A percentile compares a stretch with the other conserved stretches of the same genome.
Conservation (phyloP, 1,284 basidiomycete species). For the Papiliotrema fonsecae region DNA sequence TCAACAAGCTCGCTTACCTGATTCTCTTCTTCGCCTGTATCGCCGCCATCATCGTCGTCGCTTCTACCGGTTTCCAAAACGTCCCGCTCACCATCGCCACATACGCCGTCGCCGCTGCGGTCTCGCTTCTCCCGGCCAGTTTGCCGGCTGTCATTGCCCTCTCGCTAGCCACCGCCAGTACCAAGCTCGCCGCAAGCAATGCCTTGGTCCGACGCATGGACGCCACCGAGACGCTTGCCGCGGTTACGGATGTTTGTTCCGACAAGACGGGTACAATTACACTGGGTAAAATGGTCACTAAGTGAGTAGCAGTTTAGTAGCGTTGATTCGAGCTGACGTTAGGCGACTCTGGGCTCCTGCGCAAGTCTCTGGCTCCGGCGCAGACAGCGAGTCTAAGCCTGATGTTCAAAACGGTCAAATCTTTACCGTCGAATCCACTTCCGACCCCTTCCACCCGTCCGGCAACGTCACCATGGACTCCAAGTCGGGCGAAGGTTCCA, state of each 20-base stretch:
- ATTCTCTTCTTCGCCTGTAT: constrained; percentile 57
- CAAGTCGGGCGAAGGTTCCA: constrained; percentile 16
- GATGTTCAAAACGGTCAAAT: constrained; percentile 37
- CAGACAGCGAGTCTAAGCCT: constrained; percentile 17
- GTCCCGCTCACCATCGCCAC: constrained; percentile 46
- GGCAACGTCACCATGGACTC: constrained; percentile 36
- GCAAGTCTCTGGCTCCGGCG: constrained; percentile 18
- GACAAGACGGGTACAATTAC: constrained; percentile 64
- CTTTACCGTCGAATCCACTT: constrained; percentile 45
- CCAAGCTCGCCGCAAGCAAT: constrained; percentile 49
- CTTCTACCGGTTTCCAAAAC: constrained; percentile 53
- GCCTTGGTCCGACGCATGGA: constrained; percentile 52
- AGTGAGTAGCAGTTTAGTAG: too few relatives aligned
- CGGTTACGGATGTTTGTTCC: constrained; percentile 59
- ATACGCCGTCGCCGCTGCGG: constrained; percentile 53
- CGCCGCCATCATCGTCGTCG: constrained; percentile 58
- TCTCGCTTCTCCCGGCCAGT: constrained; percentile 55
- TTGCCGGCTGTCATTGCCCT: constrained; percentile 49
- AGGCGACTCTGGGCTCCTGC: constrained; percentile 57
- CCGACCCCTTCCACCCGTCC: constrained; percentile 49
- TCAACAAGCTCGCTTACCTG: constrained; percentile 58
- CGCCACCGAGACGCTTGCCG: constrained; percentile 57
- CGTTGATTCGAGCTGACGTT: too few relatives aligned
- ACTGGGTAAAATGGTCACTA: constrained; percentile 51
- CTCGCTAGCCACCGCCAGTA: constrained; percentile 46